Percentiles rank a stretch among this genome's conserved stretches.
phyloP scores from a whole-genome alignment of 306 rosid genomes.

The Sicyos edulis region DNA sequence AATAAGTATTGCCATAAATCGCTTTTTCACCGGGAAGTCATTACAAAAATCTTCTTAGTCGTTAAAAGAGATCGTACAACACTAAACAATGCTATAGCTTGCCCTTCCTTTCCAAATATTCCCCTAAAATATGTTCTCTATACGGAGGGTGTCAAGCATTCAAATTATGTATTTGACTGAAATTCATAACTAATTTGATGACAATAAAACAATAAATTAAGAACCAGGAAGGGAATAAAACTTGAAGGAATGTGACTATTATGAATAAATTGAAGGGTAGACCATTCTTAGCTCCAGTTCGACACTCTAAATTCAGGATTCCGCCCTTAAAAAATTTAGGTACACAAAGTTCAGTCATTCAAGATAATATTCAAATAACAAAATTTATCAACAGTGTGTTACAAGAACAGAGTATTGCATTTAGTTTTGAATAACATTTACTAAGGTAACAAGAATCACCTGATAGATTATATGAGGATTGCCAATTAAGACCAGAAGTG shows the following conservation, averaged over 20 bases:
- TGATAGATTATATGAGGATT: slow-evolving; percentile 80
- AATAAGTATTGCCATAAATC: neutral
- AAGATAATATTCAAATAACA: neutral
- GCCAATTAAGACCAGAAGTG: slow-evolving; percentile 74
- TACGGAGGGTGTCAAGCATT: neutral
- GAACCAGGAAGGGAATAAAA: slow-evolving; percentile 2
- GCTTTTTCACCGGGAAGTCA: neutral
- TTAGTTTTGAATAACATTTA: slow-evolving; percentile 5
- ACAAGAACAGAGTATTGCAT: neutral
- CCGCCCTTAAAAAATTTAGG: neutral
- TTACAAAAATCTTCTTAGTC: slow-evolving; percentile 6
- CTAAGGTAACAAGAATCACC: slow-evolving; percentile 42
- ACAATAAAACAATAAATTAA: neutral
- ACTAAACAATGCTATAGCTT: neutral
- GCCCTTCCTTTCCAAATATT: neutral
- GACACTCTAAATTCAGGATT: neutral
- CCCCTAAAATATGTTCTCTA: neutral
- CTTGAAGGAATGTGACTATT: neutral
- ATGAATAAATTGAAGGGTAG: neutral
- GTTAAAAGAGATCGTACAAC: neutral
- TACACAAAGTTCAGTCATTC: neutral
- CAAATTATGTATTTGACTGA: neutral
- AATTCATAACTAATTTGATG: neutral
- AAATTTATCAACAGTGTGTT: neutral
- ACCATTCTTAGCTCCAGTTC: slow-evolving; percentile 4